Conservation (phyloP, 1,139 yeast species). For the Pichia sp. region DNA sequence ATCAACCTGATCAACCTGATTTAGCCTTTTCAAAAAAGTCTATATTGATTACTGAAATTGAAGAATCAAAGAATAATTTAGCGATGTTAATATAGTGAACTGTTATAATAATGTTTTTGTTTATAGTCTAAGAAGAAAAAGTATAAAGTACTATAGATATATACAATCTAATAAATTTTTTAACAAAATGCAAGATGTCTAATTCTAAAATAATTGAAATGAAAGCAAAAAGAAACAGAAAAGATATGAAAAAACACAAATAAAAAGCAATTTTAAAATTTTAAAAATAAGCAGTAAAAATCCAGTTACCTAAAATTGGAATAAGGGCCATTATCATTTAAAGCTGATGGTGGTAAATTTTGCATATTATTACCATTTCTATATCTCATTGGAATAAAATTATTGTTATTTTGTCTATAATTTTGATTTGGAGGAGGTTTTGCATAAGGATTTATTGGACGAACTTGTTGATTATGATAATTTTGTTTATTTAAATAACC, state of each 20-base stretch:
- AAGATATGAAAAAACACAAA: slow-evolving; percentile 1
- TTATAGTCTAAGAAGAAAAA: no score
- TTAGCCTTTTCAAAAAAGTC: no score
- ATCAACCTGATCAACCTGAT: no score
- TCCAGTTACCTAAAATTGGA: slow-evolving; percentile 18
- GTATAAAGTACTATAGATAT: no score
- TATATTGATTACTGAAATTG: no score
- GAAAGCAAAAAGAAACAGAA: not conserved
- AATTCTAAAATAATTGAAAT: no score
- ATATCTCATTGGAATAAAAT: slow-evolving; percentile 12
- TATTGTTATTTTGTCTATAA: not conserved
- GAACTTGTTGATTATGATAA: not conserved
- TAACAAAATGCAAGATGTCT: no score
- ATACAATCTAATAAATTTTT: no score
- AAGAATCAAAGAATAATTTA: no score
- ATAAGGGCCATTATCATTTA: slow-evolving; percentile 24
- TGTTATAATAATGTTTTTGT: no score
- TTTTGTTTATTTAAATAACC: not conserved
- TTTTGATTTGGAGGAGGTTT: not conserved
- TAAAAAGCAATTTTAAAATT: no score
- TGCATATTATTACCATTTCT: slow-evolving; percentile 4
- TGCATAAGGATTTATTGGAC: slow-evolving; percentile 5
- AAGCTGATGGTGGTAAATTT: slow-evolving; percentile 12
- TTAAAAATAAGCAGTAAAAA: not conserved
- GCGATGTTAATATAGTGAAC: no score